A percentile compares a stretch with the other conserved stretches of the same genome.
These are phyloP conservation scores for Chlamydomonas schloesseri DNA, from an alignment of 139 green algal species.

Conservation along the genomic window DNA sequence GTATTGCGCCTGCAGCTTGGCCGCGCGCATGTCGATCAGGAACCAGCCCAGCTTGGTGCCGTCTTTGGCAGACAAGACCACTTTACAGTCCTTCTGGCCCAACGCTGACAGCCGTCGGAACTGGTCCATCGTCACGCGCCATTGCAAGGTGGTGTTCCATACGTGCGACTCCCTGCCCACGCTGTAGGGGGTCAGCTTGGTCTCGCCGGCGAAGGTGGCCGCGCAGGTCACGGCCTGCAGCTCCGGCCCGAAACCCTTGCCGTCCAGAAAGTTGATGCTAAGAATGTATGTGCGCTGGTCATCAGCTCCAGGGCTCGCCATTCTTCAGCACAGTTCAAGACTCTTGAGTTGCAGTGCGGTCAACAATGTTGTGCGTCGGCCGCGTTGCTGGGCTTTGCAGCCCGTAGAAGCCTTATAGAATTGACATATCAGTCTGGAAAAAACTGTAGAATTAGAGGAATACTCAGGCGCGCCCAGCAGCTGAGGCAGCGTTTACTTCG, in stretches of 20 bases:
- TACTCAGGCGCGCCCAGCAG: too few species aligned
- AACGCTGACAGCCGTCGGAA: slow-evolving; percentile 45
- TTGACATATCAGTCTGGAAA: too few species aligned
- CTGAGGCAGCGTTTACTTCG: too few species aligned
- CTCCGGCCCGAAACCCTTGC: slow-evolving; percentile 53
- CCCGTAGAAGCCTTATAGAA: neutral
- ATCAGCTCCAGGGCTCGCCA: slow-evolving; percentile 6
- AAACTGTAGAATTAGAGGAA: too few species aligned
- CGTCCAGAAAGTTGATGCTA: slow-evolving; percentile 49
- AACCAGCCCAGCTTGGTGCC: slow-evolving; percentile 64
- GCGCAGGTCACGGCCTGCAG: slow-evolving; percentile 56
- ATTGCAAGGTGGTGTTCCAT: slow-evolving; percentile 56
- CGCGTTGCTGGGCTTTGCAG: too few species aligned
- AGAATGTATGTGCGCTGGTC: slow-evolving; percentile 35
- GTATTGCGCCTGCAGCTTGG: slow-evolving; percentile 64
- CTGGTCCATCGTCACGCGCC: slow-evolving; percentile 53
- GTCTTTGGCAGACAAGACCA: slow-evolving; percentile 49
- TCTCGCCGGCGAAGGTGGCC: slow-evolving; percentile 53
- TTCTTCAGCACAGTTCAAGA: neutral
- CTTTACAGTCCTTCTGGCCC: slow-evolving; percentile 58
- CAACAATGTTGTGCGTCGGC: neutral
- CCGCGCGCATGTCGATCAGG: slow-evolving; percentile 65
- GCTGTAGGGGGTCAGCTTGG: slow-evolving; percentile 51
- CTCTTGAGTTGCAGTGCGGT: neutral
- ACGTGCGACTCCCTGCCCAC: slow-evolving; percentile 56